A percentile compares a stretch with the other conserved stretches of the same genome.
phyloP scores from a whole-genome alignment of 1,284 basidiomycete species.

The Marasmius fiardii region DNA sequence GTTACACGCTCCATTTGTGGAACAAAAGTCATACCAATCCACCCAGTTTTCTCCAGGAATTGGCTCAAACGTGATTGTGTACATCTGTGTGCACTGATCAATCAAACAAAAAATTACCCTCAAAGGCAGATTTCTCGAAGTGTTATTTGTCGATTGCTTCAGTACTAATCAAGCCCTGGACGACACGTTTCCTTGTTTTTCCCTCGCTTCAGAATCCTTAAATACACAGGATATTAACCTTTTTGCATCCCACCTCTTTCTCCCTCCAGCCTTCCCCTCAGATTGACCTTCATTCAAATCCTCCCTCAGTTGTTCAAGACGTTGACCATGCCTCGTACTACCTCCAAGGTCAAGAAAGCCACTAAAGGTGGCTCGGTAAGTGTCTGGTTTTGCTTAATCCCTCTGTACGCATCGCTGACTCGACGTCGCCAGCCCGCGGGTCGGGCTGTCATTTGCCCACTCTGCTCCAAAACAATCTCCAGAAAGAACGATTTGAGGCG shows the following conservation, averaged over 20 bases:
- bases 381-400: neutral
- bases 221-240: neutral
- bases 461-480: neutral
- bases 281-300: neutral
- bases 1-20: neutral
- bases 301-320: neutral
- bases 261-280: neutral
- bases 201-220: neutral
- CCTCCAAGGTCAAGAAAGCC: neutral
- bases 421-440: neutral
- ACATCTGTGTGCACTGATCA: neutral
- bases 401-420: neutral
- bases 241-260: neutral
- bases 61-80: constrained; percentile 1
- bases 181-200: neutral
- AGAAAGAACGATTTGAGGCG: neutral
- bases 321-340: neutral
- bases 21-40: neutral
- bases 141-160: neutral
- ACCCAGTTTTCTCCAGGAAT: neutral
- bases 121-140: neutral
- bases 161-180: neutral
- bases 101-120: neutral
- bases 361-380: neutral
- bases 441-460: neutral